Base-by-base conservation (phyloP, 208 protist species). In the Trypanosoma brucei region DNA sequence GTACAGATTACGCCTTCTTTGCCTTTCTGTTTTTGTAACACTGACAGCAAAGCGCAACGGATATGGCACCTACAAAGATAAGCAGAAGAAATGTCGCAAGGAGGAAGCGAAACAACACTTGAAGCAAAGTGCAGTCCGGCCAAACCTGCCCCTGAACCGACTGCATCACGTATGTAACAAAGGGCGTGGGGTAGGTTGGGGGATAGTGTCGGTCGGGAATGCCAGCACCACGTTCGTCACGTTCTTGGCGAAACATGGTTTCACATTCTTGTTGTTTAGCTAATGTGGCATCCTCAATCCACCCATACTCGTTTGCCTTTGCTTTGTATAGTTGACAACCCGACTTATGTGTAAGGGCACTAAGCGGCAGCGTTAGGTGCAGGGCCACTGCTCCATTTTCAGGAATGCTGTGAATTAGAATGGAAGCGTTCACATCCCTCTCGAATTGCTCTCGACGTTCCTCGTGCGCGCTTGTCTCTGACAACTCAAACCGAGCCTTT, bases 341-440 rank as follows among this genome's bases (percentile, higher is more conserved):
- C 31, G 73, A 52, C 7, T 59, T 49, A 68, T 79, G 62, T 57
- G 81, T 84, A 52, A 91, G 68, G 65, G 78, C 79, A 38, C 64
- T 59, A 14, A 91, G 72, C n/a, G 84, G 84, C 6, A 86, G 53
- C 44, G 78, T 81, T 8, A 88, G 51, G 0, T 75, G 72, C 30
- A 79, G 31, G 30, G 72, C 76, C 3, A 76, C 70, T 49, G 79
- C 59, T 34, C 79, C 84, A 8, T 75, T 31, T 33, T 70, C 35
- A 1, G 75, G 30, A 40, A 91, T 70, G 33, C 76, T 76, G 59
- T 80, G 84, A 61, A 85, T 79, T 33, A 76, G 76, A 63, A 91
- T 78, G 39, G 74, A 82, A 8, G 79, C 68, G 49, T 91, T 85
- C 55, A 91, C n/a, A 14, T 53, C 62, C 9, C 53, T 38, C 42